Evolutionary conservation across 2,329 filamentous ascomycete species (phyloP), one percentile per base, ranked within the genome.

Genomic region (Tolypocladium guangdongense): DNA sequence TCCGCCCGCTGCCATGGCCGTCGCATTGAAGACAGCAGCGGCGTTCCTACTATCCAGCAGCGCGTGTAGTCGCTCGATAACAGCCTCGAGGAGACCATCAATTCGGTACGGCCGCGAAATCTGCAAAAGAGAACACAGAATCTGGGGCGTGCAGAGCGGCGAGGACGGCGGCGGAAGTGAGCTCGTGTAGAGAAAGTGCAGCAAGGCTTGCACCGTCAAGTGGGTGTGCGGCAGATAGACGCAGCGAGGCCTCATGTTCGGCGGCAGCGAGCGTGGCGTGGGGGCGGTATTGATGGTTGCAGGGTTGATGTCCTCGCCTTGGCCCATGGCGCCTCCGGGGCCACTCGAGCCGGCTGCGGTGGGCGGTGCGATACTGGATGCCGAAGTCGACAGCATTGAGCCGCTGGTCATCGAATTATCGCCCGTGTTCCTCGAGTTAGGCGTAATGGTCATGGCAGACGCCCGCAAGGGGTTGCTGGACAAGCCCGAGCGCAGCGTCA

Each of bases 21-120:
- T 93, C 0, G 93, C 93, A 60, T 99, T 99, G 76, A 99, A 99
- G 0, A 99, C 91, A 7, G 93, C 93, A 0, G 93, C 93, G 0
- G 93, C 92, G 60, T 97, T 99, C 48, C 92, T 82, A 49, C 89
- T 93, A 67, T 99, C 93, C 4, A 99, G 81, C 0, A 95, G 81
- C 33, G 88, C 80, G 64, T 99, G 93, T 0, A 99, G 77, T 8
- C 92, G 83, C 68, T 97, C 90, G 11, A 97, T 89, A 2, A 95
- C 89, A 0, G 90, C 90, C 71, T 99, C 93, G 1, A 97, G 76
- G 2, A 99, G 78, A 0, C 93, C 93, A 62, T 97, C 91, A 48
- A 99, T 81, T 58, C 90, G 88, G 67, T 99, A 99, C 0, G 93
- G 92, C 5, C 93, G 84, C 0, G 93, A 88, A 53, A 99, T 84